Conservation (phyloP, 2,329 filamentous ascomycete species). For the Colletotrichum australisinense region DNA sequence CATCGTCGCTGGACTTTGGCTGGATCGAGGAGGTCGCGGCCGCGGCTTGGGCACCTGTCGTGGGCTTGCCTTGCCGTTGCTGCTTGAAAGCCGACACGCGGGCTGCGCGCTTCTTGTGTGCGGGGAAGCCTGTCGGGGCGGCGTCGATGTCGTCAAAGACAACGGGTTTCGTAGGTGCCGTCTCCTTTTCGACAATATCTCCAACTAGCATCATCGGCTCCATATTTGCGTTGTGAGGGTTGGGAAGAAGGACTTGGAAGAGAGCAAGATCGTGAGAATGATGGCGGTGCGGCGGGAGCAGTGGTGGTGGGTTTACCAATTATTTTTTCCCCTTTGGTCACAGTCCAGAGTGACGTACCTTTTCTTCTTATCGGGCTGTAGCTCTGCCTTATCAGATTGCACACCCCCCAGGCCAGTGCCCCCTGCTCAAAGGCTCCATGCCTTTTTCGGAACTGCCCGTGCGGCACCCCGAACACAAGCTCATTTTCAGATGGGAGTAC, state of each 20-base stretch:
- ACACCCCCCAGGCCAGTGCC: constrained; percentile 1
- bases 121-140: constrained; percentile 82
- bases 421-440: constrained; percentile 25
- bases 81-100: constrained; percentile 84
- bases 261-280: not conserved
- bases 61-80: constrained; percentile 56
- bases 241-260: not conserved
- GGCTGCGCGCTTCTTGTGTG: constrained; percentile 78
- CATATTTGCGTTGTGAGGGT: constrained; percentile 41
- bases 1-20: constrained; percentile 32
- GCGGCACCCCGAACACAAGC: constrained; percentile 28
- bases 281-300: not conserved
- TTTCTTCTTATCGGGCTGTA: not conserved
- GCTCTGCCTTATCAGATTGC: constrained; percentile 23
- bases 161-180: constrained; percentile 69
- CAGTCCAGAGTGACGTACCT: constrained; percentile 15
- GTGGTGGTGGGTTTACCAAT: constrained; percentile 10
- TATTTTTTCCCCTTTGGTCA: not conserved
- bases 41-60: constrained; percentile 41
- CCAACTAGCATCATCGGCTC: constrained; percentile 67
- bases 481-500: constrained; percentile 26
- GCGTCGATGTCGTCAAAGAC: constrained; percentile 69
- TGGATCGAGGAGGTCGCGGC: constrained; percentile 6
- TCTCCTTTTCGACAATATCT: constrained; percentile 83
- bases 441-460: constrained; percentile 28